Base-by-base conservation (phyloP, 139 green algal genomes). In the Ettlia oleoabundans region DNA sequence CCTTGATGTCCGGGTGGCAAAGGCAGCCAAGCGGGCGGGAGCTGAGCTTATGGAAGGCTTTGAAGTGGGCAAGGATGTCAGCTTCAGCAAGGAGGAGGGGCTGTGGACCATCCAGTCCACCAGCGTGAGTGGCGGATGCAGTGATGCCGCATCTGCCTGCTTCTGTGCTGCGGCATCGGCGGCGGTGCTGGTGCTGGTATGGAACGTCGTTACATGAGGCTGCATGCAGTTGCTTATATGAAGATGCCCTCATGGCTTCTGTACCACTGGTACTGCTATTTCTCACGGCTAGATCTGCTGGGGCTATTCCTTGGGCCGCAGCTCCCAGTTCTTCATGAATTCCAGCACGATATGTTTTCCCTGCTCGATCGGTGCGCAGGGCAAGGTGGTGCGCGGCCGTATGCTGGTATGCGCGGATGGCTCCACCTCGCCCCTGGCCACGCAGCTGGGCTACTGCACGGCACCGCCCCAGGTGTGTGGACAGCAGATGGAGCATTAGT, bases 381-480 rank as follows among this genome's bases (percentile, higher is more conserved):
- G 91, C 28, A 74, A 88, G 33, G 71, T 51, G 2, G 92, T 97
- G 30, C 69, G 78, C 3, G 93, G 88, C 33, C 89, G 94, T 33
- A 65, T 94, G 78, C 89, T 98, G 43, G 85, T 98, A 4, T 95
- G 93, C 86, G 94, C 94, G 70, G 95, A 98, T 75, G 95, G 95
- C 47, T 91, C 93, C 73, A 97, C 94, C 76, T 96, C 92, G 2
- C 86, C 87, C 71, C 88, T 98, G 43, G 95, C 95, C 55, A 98
- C 92, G 42, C 92, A 95, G 84, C 82, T 98, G 62, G 95, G 95
- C 63, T 96, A 97, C 87, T 98, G 95, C 93, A 97, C 89, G 40
- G 93, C 92, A 80, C 70, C 94, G 2, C 92, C 95, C 35, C 86
- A 92, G n/a, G n/a, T n/a, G n/a, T n/a, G n/a, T n/a, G n/a, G n/a